Evolutionary conservation across 1,284 basidiomycete species (phyloP), one percentile per base, ranked within the genome.

Genomic region (Ceratobasidium sp.): DNA sequence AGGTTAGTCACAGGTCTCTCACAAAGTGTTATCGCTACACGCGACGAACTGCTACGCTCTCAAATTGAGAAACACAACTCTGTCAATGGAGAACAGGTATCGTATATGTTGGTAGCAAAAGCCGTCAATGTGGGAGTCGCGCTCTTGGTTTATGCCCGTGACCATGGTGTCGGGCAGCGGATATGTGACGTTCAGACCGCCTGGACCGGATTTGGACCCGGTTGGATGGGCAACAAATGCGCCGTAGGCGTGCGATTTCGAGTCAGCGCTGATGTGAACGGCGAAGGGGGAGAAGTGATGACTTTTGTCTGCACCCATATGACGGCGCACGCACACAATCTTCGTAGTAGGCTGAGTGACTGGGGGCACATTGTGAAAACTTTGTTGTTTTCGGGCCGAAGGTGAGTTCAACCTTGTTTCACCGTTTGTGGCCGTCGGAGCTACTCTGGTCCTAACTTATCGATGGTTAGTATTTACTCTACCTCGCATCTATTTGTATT

Each of bases 141-240:
- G 0, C 83, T 96, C 75, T 87, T 95, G 20, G 91, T 97, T 10
- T 97, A 95, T 83, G 94, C 90, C 2, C 89, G 89, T 35, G 93
- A 96, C 81, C 74, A 55, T 60, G 88, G 89, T 1, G 82, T 94
- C 73, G 91, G 89, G 10, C 87, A 89, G 48, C 87, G 84, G 38
- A 87, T 94, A 5, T 86, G 87, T 73, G 90, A 93, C 81, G 90
- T 95, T 23, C 88, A 94, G 81, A 93, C 92, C 30, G 86, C 89
- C 76, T 94, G 93, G 93, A 93, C 91, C 0, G 91, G 93, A 0
- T 91, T 88, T 81, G 94, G 94, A 1, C 92, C 91, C 20, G 87
- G 84, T 23, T 94, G 89, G 80, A 94, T 99, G 94, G 96, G 96
- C 14, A 99, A 99, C 86, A 99, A 99, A 85, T 96, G 96, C 35